phyloP scores from a whole-genome alignment of 169 alveolate species.

The Plasmodium relictum region DNA sequence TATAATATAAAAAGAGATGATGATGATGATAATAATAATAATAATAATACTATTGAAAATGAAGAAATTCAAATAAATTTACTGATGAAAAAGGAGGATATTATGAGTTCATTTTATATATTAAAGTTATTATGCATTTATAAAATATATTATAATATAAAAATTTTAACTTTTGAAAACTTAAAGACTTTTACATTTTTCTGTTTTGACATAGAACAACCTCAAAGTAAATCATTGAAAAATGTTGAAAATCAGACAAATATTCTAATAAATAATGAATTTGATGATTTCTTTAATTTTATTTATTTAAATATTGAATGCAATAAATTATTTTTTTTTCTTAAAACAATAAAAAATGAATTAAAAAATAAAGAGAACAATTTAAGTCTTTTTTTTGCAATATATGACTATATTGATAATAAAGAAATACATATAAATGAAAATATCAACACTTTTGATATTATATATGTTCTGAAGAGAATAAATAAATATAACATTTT shows the following conservation, averaged over 20 bases:
- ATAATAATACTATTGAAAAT: not conserved
- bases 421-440: not conserved
- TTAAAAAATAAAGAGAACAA: not conserved
- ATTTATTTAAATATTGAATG: conserved; percentile 17
- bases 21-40: not conserved
- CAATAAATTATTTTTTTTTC: conserved; percentile 5
- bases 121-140: conserved; percentile 9
- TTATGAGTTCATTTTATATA: not conserved
- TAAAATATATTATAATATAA: conserved; percentile 24
- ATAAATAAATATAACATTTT: conserved; percentile 16
- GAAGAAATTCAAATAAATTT: not conserved
- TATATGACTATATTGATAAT: not conserved
- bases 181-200: conserved; percentile 24
- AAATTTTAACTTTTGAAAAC: not conserved
- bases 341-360: conserved; percentile 8
- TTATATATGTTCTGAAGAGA: conserved; percentile 26
- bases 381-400: conserved; percentile 7
- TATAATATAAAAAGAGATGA: not conserved
- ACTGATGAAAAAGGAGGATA: not conserved
- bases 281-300: conserved; percentile 12
- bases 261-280: not conserved
- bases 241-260: not conserved
- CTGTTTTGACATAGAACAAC: conserved; percentile 4
- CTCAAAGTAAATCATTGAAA: not conserved
- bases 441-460: conserved; percentile 5